Percentiles rank a stretch among this genome's conserved stretches.
phyloP scores from a whole-genome alignment of 2,329 filamentous ascomycete species.

The Calycina marina region DNA sequence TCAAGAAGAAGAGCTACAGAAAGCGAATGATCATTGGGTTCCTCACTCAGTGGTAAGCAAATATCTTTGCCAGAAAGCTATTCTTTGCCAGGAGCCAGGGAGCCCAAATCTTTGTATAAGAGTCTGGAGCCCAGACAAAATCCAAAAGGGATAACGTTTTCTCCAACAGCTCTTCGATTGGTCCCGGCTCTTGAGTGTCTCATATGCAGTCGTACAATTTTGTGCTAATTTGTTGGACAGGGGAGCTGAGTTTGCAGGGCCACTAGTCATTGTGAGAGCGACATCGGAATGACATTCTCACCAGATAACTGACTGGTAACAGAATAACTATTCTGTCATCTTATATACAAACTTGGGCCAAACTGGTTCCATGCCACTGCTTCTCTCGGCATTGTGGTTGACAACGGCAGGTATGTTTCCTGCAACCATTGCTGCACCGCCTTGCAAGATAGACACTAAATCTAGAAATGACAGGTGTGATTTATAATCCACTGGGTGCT shows the following conservation, averaged over 20 bases:
- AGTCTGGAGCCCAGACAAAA: no score
- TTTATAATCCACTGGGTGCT: background rate
- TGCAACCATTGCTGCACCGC: background rate
- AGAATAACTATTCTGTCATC: background rate
- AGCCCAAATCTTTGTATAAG: no score
- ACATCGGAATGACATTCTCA: no score
- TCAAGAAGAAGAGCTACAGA: background rate
- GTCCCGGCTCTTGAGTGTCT: background rate
- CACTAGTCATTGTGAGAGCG: no score
- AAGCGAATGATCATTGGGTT: background rate
- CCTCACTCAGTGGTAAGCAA: background rate
- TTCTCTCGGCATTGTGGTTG: background rate
- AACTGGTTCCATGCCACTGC: background rate
- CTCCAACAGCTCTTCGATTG: no score
- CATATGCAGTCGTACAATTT: background rate
- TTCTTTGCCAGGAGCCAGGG: background rate
- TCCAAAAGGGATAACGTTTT: no score
- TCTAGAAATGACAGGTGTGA: no score
- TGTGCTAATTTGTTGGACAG: background rate
- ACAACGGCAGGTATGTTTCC: background rate
- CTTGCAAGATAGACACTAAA: no score
- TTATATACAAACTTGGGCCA: background rate
- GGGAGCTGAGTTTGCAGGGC: no score
- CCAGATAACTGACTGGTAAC: no score
- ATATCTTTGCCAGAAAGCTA: background rate